Evolutionary conservation across 257 asterid species (phyloP).

Genomic region (Solanum appendiculatum): DNA sequence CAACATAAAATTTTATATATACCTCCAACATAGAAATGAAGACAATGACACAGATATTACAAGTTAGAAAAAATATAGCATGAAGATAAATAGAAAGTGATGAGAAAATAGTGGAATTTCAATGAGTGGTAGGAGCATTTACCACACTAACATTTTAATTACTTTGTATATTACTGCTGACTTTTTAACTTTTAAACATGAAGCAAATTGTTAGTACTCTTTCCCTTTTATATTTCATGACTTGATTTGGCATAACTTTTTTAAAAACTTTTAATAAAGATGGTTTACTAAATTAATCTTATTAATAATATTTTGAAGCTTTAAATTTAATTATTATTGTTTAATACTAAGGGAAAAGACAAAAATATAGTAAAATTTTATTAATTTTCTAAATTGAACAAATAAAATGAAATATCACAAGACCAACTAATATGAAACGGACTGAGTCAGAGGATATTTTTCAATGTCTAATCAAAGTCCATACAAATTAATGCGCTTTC

Average conservation of each 20-base stretch:
- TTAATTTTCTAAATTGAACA: neutral
- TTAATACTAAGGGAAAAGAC: neutral
- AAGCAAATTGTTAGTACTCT: no score
- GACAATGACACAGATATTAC: neutral
- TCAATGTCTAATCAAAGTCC: neutral
- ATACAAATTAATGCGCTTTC: neutral
- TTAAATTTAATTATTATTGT: neutral
- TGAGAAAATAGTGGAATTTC: neutral
- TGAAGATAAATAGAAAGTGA: neutral
- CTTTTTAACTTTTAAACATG: neutral
- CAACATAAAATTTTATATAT: neutral
- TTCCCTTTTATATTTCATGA: neutral
- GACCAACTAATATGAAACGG: neutral
- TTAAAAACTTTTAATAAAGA: no score
- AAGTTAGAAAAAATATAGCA: neutral
- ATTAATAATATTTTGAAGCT: neutral
- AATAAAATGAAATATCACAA: neutral
- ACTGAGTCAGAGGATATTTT: rapidly evolving
- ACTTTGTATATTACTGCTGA: neutral
- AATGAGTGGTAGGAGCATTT: neutral
- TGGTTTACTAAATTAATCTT: neutral
- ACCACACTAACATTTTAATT: neutral
- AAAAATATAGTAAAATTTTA: neutral
- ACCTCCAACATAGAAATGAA: neutral
- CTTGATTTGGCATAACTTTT: neutral